Base-by-base conservation (phyloP, 2,329 filamentous ascomycete species). In the Stachybotrys echinatus region DNA sequence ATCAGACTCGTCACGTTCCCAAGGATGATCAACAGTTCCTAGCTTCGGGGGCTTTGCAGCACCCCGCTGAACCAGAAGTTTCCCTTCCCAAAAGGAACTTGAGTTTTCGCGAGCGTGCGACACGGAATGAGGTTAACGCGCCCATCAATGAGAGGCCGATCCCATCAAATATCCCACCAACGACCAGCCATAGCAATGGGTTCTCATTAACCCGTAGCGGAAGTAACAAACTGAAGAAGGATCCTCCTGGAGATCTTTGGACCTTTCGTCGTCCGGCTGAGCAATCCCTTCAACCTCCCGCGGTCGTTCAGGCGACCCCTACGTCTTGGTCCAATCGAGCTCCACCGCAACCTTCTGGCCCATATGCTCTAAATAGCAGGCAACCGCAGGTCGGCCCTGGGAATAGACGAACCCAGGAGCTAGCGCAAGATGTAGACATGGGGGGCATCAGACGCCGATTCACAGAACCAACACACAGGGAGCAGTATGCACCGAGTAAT, bases 201-300 rank as follows among this genome's bases (percentile, higher is more conserved):
- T 67, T 71, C 47, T 66, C 71, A 51, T 55, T 75, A 31, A 61
- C 67, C 8, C 73, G 77, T 46, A 77, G 66, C 49, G 74, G 70
- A n/a, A 84, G 79, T 57, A 81, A 82, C 55, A 84, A 80, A 58
- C 65, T 83, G 34, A 76, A 71, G 59, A 84, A 84, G 53, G 74
- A 80, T 2, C 80, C 77, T 1, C 78, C 80, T 2, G 69, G 65
- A n/a, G 78, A 83, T 45, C 65, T 71, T 2, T 74, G 73, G 71
- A 70, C 72, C 55, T 66, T 64, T 46, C 62, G 64, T 21, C 69
- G 74, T 34, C 38, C 38, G 3, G 4, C 19, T 18, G 38, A 40
- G 8, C 38, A 7, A 18, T 10, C 10, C 3, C n/a, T 20, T 8
- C 38, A 40, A 3, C 38, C 38, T 40, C 6, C 38, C 19, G 3